These are phyloP conservation scores for Alternaria triticina DNA, from an alignment of 2,329 filamentous ascomycete species.

Conservation along the genomic window DNA sequence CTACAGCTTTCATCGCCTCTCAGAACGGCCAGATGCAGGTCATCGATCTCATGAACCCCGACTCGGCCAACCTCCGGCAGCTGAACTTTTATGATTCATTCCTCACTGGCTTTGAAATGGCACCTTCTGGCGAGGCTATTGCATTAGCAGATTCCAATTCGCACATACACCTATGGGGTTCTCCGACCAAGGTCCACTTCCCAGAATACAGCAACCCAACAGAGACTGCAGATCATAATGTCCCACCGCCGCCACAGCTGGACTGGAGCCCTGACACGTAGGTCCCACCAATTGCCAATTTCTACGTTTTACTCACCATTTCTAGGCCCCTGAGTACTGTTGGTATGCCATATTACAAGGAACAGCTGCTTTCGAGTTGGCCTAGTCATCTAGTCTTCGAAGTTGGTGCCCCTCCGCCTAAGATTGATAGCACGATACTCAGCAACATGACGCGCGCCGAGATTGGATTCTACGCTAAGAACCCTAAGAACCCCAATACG, in stretches of 20 bases:
- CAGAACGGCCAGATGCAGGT: conserved; percentile 94
- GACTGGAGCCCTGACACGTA: conserved; percentile 76
- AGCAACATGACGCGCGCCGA: conserved; percentile 73
- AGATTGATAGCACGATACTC: conserved; percentile 74
- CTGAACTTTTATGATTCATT: conserved; percentile 75
- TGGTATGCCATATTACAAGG: conserved; percentile 93
- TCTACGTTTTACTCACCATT: conserved; percentile 6
- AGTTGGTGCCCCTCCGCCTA: conserved; percentile 79
- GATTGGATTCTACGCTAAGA: conserved; percentile 78
- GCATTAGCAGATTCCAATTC: conserved; percentile 81
- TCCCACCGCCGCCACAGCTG: conserved; percentile 64
- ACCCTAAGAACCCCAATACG: conserved; percentile 77
- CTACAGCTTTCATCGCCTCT: conserved; percentile 91
- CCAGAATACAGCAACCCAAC: conserved; percentile 77
- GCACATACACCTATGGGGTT: conserved; percentile 86
- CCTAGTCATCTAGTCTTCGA: conserved; percentile 84
- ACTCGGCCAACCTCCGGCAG: conserved; percentile 83
- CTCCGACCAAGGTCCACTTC: conserved; percentile 83
- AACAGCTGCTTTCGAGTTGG: conserved; percentile 86
- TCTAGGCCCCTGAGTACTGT: conserved; percentile 78
- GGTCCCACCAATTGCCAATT: conserved; percentile 35
- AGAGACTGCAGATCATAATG: conserved; percentile 72
- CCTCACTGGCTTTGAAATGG: conserved; percentile 82
- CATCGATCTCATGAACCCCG: conserved; percentile 92
- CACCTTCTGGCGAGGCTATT: conserved; percentile 84